Conservation (phyloP, 768 basidiomycete genomes). For the Galerina marginata region DNA sequence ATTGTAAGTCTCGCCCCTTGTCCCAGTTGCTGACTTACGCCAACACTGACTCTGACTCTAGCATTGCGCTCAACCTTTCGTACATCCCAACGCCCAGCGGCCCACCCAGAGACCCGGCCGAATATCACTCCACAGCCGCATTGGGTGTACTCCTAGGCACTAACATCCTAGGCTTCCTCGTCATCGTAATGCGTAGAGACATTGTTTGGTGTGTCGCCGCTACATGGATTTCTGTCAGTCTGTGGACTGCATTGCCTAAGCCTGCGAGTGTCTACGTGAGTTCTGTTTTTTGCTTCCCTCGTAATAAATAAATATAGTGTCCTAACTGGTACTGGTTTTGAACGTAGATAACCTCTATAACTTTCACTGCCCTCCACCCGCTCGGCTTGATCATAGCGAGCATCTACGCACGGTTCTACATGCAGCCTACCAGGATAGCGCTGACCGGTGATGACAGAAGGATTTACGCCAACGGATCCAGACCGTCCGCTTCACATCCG, state of each 20-base stretch:
- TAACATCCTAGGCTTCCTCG: constrained; percentile 62
- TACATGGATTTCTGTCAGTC: constrained; percentile 72
- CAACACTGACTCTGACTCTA: constrained; percentile 26
- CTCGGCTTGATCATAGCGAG: constrained; percentile 55
- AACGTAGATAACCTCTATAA: constrained; percentile 58
- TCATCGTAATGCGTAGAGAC: constrained; percentile 63
- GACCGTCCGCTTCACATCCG: neutral
- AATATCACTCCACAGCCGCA: constrained; percentile 71
- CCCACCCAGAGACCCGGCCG: constrained; percentile 58
- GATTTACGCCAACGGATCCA: constrained; percentile 20
- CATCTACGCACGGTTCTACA: constrained; percentile 41
- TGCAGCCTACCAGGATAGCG: constrained; percentile 21
- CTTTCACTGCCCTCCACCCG: constrained; percentile 73
- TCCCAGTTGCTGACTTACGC: neutral
- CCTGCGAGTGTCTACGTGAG: constrained; percentile 69
- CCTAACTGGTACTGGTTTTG: neutral
- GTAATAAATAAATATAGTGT: neutral
- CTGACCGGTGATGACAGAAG: constrained; percentile 29
- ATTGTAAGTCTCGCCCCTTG: constrained; percentile 48
- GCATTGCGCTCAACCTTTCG: constrained; percentile 71
- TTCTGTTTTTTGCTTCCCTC: constrained; percentile 13
- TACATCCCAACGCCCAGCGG: constrained; percentile 52
- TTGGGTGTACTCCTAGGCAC: constrained; percentile 70
- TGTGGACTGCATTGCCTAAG: constrained; percentile 68
- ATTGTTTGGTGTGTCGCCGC: constrained; percentile 79